Base-by-base conservation (phyloP, 352 stramenopile genomes). In the Pythium sp. region DNA sequence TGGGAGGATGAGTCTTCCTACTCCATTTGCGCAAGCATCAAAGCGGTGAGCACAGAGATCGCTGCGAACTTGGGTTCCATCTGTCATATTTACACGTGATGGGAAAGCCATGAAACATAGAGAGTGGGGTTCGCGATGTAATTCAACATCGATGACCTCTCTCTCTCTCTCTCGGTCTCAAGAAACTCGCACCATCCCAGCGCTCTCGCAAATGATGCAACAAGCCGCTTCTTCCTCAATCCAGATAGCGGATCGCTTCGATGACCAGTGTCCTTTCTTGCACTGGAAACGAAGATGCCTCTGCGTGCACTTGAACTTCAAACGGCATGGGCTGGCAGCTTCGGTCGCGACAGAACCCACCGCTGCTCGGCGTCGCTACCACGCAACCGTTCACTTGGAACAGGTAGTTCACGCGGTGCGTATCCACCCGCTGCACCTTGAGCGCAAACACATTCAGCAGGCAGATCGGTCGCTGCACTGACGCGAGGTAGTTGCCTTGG, bases 201-300 rank as follows among this genome's bases (percentile, higher is more conserved):
- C 24, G 24, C 24, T 26, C 24, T 26, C 24, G 0, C 24, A 1
- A 26, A 26, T 26, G 24, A 26, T 26, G 24, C 24, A 26, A 1
- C 24, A 26, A 26, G 24, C 24, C 24, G 1, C 20, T 2, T 28
- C 54, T 59, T 30, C 22, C 24, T 57, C 24, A 62, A 24, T 49
- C 56, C 9, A 62, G 32, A 3, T 62, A 62, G 30, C 56, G 56
- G n/a, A 62, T 62, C 32, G 56, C 56, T 20, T 14, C 20, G 8
- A 62, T 11, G 11, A 62, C 32, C 32, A 62, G n/a, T n/a, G 49
- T 47, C n/a, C 11, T 49, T n/a, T 11, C 32, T 5, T 20, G 14
- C 9, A 14, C 30, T 12, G 54, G 43, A 8, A 11, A 12, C 20
- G 30, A 30, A 8, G 18, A 3, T 7, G 6, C 7, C 32, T 62